A percentile compares a stretch with the other conserved stretches of the same genome.
Evolutionary conservation across 331 rosid genomes (phyloP).

Genomic region (Erythrophleum ivorense): DNA sequence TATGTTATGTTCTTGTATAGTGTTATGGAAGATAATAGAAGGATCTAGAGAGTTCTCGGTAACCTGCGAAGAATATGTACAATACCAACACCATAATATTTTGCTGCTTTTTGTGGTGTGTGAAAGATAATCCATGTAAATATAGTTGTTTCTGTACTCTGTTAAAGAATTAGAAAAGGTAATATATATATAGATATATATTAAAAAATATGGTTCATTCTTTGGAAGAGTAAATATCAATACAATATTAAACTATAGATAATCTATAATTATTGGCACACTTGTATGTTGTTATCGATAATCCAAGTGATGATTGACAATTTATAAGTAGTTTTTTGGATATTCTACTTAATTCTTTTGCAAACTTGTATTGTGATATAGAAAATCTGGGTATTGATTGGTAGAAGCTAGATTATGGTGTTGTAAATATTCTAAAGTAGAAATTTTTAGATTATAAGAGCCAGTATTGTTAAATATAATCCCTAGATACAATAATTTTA

Average conservation of each 20-base stretch:
- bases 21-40: neutral
- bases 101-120: neutral
- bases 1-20: neutral
- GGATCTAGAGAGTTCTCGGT: neutral
- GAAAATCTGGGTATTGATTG: neutral
- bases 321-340: neutral
- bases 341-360: neutral
- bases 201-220: too few species aligned
- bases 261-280: neutral
- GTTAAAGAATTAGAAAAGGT: neutral
- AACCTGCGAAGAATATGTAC: neutral
- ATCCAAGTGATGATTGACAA: neutral
- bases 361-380: neutral
- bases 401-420: neutral
- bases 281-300: neutral
- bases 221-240: too few species aligned
- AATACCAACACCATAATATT: neutral
- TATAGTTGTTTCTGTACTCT: neutral
- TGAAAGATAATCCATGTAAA: neutral
- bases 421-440: neutral
- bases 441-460: neutral
- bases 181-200: neutral
- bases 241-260: too few species aligned
- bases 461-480: neutral
- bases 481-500: too few species aligned